These are phyloP conservation scores for Aspergillus nidulans DNA, from an alignment of 495 filamentous ascomycete species.

Conservation along the genomic window DNA sequence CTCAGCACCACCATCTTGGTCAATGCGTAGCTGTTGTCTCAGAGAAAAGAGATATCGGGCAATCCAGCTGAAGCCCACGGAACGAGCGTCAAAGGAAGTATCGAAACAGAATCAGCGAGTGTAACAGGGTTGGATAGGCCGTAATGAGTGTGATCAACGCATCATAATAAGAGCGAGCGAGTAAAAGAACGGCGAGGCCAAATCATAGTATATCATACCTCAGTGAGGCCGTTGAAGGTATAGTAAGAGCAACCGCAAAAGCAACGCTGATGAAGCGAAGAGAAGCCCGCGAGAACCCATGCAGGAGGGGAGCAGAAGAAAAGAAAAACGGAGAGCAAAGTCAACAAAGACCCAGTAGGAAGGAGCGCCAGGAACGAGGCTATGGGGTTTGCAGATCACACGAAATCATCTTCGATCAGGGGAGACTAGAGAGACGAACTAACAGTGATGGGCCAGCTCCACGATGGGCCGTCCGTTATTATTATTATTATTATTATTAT, in stretches of 20 bases:
- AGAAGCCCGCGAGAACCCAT: not conserved
- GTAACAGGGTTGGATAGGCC: not conserved
- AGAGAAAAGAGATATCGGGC: not conserved
- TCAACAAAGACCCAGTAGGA: not conserved
- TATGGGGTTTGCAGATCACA: slow-evolving; percentile 7
- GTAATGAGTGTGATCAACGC: not conserved
- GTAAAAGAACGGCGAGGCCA: not conserved
- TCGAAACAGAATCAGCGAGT: not conserved
- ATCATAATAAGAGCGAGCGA: not conserved
- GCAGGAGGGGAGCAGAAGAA: slow-evolving; percentile 2
- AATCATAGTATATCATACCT: not conserved
- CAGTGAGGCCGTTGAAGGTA: not conserved
- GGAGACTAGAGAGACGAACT: not conserved
- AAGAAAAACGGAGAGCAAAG: not conserved
- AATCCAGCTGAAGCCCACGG: not conserved
- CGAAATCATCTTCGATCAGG: slow-evolving; percentile 5
- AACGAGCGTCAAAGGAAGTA: not conserved
- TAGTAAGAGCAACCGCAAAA: not conserved
- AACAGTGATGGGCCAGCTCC: slow-evolving; percentile 1
- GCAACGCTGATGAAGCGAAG: not conserved
- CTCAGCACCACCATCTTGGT: slow-evolving; percentile 35
- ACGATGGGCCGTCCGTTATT: not conserved
- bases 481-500: not conserved
- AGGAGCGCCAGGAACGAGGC: slow-evolving; percentile 2
- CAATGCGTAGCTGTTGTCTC: not conserved